Evolutionary conservation across 208 protist genomes (phyloP).

Genomic region (Leishmania guyanensis): DNA sequence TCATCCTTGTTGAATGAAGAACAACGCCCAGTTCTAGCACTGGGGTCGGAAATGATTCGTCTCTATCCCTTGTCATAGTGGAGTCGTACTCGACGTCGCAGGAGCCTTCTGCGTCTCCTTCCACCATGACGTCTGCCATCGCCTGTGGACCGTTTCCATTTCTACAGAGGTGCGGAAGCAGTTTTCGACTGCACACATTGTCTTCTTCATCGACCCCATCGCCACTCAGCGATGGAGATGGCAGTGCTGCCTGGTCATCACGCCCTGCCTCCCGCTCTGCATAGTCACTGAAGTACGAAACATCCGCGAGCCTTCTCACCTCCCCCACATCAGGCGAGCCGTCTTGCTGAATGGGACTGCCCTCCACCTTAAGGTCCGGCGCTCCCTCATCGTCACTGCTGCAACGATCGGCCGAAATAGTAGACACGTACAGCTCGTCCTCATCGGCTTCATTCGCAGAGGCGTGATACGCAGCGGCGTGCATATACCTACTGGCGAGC

Average conservation of each 20-base stretch:
- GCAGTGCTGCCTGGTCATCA: background rate
- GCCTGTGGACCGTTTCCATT: background rate
- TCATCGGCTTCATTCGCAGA: background rate
- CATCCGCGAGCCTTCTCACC: background rate
- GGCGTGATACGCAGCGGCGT: background rate
- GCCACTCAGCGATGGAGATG: background rate
- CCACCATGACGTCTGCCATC: background rate
- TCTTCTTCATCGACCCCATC: background rate
- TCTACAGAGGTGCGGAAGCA: conserved; percentile 4
- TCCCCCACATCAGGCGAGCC: background rate
- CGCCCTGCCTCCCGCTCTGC: conserved; percentile 2
- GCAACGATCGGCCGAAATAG: conserved; percentile 2
- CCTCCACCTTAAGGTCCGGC: conserved; percentile 31
- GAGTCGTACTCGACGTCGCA: conserved; percentile 15
- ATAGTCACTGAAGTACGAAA: conserved; percentile 36
- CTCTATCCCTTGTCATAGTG: background rate
- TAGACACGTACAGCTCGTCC: background rate
- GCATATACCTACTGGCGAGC: background rate
- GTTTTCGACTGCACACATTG: conserved; percentile 4
- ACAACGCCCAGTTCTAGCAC: background rate
- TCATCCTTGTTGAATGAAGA: background rate
- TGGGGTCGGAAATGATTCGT: conserved; percentile 4
- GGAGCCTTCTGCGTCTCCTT: conserved; percentile 18
- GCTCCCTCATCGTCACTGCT: conserved; percentile 12
- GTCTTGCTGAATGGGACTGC: conserved; percentile 18